Evolutionary conservation across 345 rosid species (phyloP).

Genomic region (Salix udensis): DNA sequence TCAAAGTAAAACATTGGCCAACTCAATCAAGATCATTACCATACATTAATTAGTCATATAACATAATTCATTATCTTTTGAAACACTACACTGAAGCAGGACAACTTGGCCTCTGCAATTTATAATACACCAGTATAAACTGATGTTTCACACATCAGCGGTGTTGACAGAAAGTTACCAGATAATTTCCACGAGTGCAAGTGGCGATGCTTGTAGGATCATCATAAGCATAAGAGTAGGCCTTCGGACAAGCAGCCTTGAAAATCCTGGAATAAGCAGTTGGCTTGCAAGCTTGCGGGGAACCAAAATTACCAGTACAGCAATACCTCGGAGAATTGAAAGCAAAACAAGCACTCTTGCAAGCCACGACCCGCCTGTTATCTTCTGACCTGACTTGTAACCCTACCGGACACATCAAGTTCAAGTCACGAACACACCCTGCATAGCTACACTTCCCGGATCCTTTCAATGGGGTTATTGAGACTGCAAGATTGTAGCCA

Average conservation of each 20-base stretch:
- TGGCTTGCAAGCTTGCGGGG: slow-evolving; percentile 75
- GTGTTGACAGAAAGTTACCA: slow-evolving; percentile 73
- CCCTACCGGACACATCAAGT: slow-evolving; percentile 76
- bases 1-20: background rate
- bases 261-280: slow-evolving; percentile 86
- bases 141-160: background rate
- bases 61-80: background rate
- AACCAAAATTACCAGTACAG: slow-evolving; percentile 80
- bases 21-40: background rate
- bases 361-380: slow-evolving; percentile 64
- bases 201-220: slow-evolving; percentile 91
- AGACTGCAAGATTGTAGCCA: slow-evolving; percentile 85
- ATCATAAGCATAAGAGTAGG: slow-evolving; percentile 88
- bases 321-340: slow-evolving; percentile 88
- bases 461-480: slow-evolving; percentile 69
- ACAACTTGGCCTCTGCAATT: no score
- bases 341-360: slow-evolving; percentile 88
- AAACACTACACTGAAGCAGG: background rate
- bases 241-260: slow-evolving; percentile 89
- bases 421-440: slow-evolving; percentile 80
- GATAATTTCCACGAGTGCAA: slow-evolving; percentile 63
- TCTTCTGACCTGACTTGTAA: slow-evolving; percentile 67
- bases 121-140: background rate
- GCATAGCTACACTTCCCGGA: slow-evolving; percentile 83
- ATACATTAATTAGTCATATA: background rate